A percentile compares a stretch with the other conserved stretches of the same genome.
Evolutionary conservation across 2,329 filamentous ascomycete genomes (phyloP).

Genomic region (Domatiomyces globalis): DNA sequence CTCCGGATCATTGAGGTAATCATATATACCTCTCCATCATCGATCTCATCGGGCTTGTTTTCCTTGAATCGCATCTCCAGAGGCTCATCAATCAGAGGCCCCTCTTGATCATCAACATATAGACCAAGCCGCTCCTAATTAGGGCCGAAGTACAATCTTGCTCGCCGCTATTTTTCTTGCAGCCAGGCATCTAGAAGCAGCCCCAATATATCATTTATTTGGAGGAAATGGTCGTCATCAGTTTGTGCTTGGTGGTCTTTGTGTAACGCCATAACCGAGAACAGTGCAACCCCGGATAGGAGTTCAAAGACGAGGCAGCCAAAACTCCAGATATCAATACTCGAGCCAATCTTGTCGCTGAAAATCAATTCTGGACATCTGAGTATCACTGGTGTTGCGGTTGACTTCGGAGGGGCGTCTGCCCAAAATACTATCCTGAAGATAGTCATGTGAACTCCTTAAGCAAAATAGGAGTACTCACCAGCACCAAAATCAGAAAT

Average conservation of each 20-base stretch:
- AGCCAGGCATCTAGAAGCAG: constrained; percentile 20
- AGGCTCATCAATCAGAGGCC: constrained; percentile 11
- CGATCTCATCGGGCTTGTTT: constrained; percentile 17
- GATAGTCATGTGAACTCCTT: constrained; percentile 14
- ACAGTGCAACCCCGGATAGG: constrained; percentile 18
- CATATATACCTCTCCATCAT: constrained; percentile 18
- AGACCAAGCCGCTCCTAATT: constrained; percentile 15
- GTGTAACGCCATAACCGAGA: constrained; percentile 17
- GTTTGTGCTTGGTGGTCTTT: constrained; percentile 15
- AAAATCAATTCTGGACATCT: constrained; percentile 23
- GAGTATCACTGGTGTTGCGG: constrained; percentile 19
- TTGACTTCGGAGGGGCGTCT: constrained; percentile 16
- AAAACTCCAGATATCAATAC: constrained; percentile 25
- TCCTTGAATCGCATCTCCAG: constrained; percentile 19
- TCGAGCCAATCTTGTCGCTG: constrained; percentile 19
- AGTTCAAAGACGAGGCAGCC: constrained; percentile 23
- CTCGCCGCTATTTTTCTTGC: constrained; percentile 16
- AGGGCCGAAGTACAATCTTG: constrained; percentile 18
- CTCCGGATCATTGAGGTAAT: constrained; percentile 19
- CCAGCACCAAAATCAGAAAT: constrained; percentile 22
- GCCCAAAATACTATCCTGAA: constrained; percentile 20
- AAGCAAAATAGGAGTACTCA: constrained; percentile 10
- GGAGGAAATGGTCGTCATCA: constrained; percentile 21
- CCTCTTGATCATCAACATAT: constrained; percentile 2
- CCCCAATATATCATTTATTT: constrained; percentile 18